These are phyloP conservation scores for Rugonectria rugulosa DNA, from an alignment of 2,329 filamentous ascomycete genomes.

Conservation along the genomic window DNA sequence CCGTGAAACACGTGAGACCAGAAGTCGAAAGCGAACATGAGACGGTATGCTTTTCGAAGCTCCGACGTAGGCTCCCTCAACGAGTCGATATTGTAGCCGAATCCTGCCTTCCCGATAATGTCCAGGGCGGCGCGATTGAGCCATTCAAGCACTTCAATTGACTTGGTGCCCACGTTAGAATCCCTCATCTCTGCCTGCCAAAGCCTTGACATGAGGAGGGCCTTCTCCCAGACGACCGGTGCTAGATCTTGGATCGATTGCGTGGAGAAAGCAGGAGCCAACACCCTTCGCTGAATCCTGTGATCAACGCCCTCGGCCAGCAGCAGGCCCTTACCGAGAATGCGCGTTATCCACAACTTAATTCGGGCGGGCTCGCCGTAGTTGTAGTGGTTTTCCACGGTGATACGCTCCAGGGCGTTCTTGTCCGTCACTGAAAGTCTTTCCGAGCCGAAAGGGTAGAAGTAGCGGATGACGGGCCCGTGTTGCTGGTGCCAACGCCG, in stretches of 20 bases:
- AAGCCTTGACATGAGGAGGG: slow-evolving; percentile 14
- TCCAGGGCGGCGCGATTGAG: slow-evolving; percentile 40
- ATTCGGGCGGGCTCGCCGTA: background rate
- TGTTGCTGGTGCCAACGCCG: background rate
- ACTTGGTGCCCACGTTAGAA: background rate
- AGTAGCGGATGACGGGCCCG: background rate
- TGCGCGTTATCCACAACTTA: background rate
- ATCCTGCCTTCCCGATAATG: slow-evolving; percentile 45
- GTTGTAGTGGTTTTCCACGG: background rate
- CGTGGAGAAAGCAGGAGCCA: slow-evolving; percentile 33
- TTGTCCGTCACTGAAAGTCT: background rate
- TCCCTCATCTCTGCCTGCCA: slow-evolving; percentile 13
- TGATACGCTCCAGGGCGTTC: background rate
- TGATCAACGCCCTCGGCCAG: background rate
- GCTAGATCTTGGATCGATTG: slow-evolving; percentile 29
- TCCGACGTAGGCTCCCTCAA: slow-evolving; percentile 41
- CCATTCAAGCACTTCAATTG: slow-evolving; percentile 26
- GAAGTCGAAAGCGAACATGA: background rate
- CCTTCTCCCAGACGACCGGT: slow-evolving; percentile 25
- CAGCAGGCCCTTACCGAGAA: background rate
- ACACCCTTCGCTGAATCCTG: slow-evolving; percentile 26
- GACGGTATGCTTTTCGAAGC: slow-evolving; percentile 38
- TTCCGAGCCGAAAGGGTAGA: background rate
- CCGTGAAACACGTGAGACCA: slow-evolving; percentile 22
- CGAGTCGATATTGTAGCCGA: slow-evolving; percentile 45